Conservation (phyloP, 2,329 filamentous ascomycete genomes). For the Elsinoe perseae region DNA sequence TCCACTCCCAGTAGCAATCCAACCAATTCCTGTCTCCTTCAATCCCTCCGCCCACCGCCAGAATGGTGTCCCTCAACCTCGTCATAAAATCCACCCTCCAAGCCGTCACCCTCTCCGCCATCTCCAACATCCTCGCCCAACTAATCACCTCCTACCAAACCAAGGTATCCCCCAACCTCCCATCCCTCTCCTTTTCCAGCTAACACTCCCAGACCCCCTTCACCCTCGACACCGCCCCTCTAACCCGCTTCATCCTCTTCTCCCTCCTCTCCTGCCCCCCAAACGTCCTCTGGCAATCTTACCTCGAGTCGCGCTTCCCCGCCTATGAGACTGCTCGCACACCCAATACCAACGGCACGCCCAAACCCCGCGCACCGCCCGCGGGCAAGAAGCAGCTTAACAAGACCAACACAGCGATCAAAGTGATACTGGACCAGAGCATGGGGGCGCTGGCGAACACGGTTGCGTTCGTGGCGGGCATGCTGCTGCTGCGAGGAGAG, state of each 20-base stretch:
- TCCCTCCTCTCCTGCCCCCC: conserved; percentile 66
- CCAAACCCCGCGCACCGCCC: conserved; percentile 9
- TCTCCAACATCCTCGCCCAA: conserved; percentile 69
- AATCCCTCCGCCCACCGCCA: background rate
- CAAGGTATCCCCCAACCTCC: conserved; percentile 40
- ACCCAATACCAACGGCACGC: conserved; percentile 17
- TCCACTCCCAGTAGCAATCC: too few species aligned
- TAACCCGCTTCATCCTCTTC: conserved; percentile 72
- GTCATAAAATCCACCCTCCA: conserved; percentile 57
- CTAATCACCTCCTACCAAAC: conserved; percentile 55
- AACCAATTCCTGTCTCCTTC: background rate
- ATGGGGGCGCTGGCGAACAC: conserved; percentile 59
- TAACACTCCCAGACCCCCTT: conserved; percentile 45
- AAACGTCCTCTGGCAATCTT: conserved; percentile 81
- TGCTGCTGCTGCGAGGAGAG: conserved; percentile 46
- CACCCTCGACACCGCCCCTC: conserved; percentile 55
- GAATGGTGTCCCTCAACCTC: conserved; percentile 11
- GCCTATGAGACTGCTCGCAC: conserved; percentile 41
- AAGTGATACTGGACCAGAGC: conserved; percentile 63
- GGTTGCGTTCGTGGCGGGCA: conserved; percentile 53
- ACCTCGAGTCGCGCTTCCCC: conserved; percentile 67
- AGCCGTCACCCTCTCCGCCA: conserved; percentile 54
- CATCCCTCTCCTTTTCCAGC: conserved; percentile 16
- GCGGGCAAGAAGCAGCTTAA: conserved; percentile 34
- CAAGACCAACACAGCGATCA: conserved; percentile 56